Evolutionary conservation across 169 alveolate genomes (phyloP).

Genomic region (Amoebophrya sp.): DNA sequence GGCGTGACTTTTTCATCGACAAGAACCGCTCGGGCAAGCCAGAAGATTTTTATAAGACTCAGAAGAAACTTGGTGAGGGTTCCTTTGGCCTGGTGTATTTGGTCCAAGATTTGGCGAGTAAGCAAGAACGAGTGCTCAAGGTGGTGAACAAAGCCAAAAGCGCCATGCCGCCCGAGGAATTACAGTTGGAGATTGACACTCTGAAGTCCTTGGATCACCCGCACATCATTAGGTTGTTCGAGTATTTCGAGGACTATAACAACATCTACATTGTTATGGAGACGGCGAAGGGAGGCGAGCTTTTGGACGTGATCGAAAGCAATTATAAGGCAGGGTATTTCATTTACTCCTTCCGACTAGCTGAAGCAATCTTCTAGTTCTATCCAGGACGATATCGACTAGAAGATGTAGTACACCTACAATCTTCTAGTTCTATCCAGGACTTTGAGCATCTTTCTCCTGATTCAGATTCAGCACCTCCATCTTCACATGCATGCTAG

Average conservation of each 20-base stretch:
- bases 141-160: slow-evolving; percentile 3
- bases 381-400: too few species aligned
- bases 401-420: too few species aligned
- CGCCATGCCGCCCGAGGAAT: slow-evolving; percentile 27
- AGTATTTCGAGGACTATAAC: slow-evolving; percentile 57
- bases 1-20: slow-evolving; percentile 27
- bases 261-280: slow-evolving; percentile 62
- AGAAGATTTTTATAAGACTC: slow-evolving; percentile 33
- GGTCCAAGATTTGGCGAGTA: slow-evolving; percentile 36
- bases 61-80: slow-evolving; percentile 51
- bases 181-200: slow-evolving; percentile 19
- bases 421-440: too few species aligned
- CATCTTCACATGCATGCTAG: too few species aligned
- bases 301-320: slow-evolving; percentile 46
- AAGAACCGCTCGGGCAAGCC: slow-evolving; percentile 25
- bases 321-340: neutral
- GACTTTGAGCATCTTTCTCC: too few species aligned
- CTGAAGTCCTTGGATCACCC: slow-evolving; percentile 59
- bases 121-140: slow-evolving; percentile 25
- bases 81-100: slow-evolving; percentile 51
- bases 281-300: slow-evolving; percentile 66
- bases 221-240: slow-evolving; percentile 59
- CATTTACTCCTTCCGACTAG: too few species aligned
- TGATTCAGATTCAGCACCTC: too few species aligned
- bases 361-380: too few species aligned